A percentile compares a stretch with the other conserved stretches of the same genome.
Conservation (phyloP, 2,329 filamentous ascomycete genomes). For the Uncinocarpus reesii region DNA sequence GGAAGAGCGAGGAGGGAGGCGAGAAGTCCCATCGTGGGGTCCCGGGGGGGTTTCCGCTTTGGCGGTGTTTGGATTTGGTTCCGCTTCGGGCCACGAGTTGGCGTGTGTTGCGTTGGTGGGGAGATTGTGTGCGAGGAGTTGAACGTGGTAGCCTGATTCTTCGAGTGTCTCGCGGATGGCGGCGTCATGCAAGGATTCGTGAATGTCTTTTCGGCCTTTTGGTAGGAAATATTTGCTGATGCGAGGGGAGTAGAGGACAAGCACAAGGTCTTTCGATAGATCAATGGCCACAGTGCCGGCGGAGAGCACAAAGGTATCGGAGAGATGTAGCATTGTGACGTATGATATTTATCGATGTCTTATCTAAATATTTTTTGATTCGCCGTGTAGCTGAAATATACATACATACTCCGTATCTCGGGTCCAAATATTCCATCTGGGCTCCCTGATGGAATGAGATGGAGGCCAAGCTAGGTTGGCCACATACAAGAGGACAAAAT, state of each 20-base stretch:
- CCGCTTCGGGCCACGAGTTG: neutral
- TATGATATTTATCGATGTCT: neutral
- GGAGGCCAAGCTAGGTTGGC: too few relatives aligned
- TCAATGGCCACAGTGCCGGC: slow-evolving; percentile 19
- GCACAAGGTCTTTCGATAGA: slow-evolving; percentile 13
- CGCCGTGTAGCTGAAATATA: too few relatives aligned
- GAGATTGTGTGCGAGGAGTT: neutral
- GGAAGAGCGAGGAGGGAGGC: neutral
- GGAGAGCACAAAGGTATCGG: slow-evolving; percentile 17
- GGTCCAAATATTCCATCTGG: too few relatives aligned
- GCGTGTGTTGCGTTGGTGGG: slow-evolving; percentile 4
- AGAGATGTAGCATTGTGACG: slow-evolving; percentile 11
- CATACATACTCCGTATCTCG: too few relatives aligned
- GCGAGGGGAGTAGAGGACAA: slow-evolving; percentile 1
- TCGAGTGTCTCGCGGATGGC: slow-evolving; percentile 24
- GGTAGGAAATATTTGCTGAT: slow-evolving; percentile 18
- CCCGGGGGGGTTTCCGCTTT: neutral
- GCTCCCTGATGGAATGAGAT: too few relatives aligned
- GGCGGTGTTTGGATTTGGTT: neutral
- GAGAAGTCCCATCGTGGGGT: neutral
- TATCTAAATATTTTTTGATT: too few relatives aligned
- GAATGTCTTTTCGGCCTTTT: slow-evolving; percentile 23
- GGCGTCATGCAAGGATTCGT: slow-evolving; percentile 19
- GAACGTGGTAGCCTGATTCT: slow-evolving; percentile 17
- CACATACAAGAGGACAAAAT: too few relatives aligned